These are phyloP conservation scores for Mimosa pudica DNA, from an alignment of 306 rosid genomes.

Conservation along the genomic window DNA sequence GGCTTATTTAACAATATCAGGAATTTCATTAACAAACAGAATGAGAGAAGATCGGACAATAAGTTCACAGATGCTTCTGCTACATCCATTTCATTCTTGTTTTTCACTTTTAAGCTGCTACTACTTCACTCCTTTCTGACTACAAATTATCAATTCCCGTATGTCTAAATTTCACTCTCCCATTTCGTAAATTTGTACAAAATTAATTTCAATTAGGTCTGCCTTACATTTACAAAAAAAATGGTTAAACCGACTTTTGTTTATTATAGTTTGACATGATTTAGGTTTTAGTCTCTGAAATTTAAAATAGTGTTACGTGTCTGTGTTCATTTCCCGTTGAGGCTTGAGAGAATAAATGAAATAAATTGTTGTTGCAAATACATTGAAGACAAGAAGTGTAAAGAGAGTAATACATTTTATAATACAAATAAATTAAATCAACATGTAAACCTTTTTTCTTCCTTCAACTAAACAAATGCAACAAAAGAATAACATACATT, in stretches of 20 bases:
- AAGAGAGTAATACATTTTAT: background rate
- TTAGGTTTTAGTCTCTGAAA: no score
- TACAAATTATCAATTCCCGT: conserved; percentile 61
- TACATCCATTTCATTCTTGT: conserved; percentile 67
- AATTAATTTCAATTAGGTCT: no score
- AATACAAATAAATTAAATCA: conserved; percentile 14
- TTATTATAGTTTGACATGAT: no score
- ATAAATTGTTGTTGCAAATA: no score
- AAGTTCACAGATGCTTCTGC: conserved; percentile 66
- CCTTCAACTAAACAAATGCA: conserved; percentile 29
- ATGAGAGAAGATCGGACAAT: conserved; percentile 69
- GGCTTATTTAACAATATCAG: conserved; percentile 76
- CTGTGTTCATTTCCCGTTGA: no score
- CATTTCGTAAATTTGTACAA: background rate
- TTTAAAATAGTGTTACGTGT: no score
- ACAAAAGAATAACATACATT: conserved; percentile 45
- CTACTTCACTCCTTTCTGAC: conserved; percentile 62
- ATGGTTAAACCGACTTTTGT: no score
- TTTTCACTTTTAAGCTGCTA: conserved; percentile 65
- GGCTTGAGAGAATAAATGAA: no score
- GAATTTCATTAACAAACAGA: conserved; percentile 63
- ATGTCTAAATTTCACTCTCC: conserved; percentile 40
- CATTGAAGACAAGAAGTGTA: conserved; percentile 10
- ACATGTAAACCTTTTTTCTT: conserved; percentile 5
- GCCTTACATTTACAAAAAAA: no score